Conservation (phyloP, 345 rosid genomes). For the Kernera saxatilis region DNA sequence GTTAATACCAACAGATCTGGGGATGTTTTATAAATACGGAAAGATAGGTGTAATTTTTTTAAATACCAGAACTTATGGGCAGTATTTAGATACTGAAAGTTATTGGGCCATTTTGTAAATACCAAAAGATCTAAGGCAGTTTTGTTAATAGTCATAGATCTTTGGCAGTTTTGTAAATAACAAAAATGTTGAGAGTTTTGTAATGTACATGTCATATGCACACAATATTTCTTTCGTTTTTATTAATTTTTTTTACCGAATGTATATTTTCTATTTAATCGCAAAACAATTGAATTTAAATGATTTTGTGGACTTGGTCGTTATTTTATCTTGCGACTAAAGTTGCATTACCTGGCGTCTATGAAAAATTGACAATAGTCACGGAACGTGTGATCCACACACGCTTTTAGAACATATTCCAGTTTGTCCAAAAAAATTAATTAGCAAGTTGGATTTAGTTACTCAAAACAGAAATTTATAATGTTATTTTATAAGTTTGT, state of each 20-base stretch:
- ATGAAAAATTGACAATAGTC: not conserved
- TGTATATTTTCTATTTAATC: not conserved
- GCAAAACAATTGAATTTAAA: no score
- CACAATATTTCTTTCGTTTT: no score
- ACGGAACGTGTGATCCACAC: conserved; percentile 20
- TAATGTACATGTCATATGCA: no score
- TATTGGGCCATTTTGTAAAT: not conserved
- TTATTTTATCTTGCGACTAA: not conserved
- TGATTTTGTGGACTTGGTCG: not conserved
- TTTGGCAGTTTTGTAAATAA: no score
- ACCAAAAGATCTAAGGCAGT: not conserved
- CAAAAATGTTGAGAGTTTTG: no score
- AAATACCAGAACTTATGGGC: no score
- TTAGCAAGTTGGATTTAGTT: not conserved
- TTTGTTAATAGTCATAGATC: no score
- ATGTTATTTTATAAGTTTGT: not conserved
- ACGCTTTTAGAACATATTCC: not conserved
- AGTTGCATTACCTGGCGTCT: not conserved
- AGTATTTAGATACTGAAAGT: no score
- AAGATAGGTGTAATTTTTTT: no score
- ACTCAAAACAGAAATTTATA: not conserved
- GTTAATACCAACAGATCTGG: no score
- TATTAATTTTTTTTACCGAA: not conserved
- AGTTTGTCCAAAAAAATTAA: not conserved
- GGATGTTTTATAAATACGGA: no score